These are phyloP conservation scores for Daldinia sp. DNA, from an alignment of 2,329 filamentous ascomycete genomes.

Conservation along the genomic window DNA sequence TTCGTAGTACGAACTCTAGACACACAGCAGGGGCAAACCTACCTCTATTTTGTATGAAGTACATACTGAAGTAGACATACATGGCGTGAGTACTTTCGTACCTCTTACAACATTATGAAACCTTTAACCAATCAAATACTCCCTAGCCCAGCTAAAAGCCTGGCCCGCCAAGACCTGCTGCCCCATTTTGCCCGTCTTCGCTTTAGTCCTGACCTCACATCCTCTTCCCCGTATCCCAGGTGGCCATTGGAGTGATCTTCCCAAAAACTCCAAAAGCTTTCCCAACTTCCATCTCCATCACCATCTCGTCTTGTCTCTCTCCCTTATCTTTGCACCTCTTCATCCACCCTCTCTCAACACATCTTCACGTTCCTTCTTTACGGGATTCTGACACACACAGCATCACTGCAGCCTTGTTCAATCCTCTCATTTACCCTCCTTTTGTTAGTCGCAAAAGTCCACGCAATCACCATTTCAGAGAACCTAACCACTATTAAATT, in stretches of 20 bases:
- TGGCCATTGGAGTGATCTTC: constrained; percentile 39
- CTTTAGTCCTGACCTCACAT: constrained; percentile 37
- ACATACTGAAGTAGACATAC: no score
- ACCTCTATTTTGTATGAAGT: constrained; percentile 4
- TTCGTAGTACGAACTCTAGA: constrained; percentile 11
- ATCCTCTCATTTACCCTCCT: constrained; percentile 54
- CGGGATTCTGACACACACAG: constrained; percentile 46
- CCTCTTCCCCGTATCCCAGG: constrained; percentile 36
- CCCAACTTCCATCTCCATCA: constrained; percentile 41
- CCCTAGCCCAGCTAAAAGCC: constrained; percentile 25
- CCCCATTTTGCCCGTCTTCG: constrained; percentile 36
- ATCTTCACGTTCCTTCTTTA: constrained; percentile 47
- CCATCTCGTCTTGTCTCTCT: constrained; percentile 30
- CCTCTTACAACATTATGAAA: constrained; percentile 35
- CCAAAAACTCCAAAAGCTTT: constrained; percentile 39
- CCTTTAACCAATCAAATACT: constrained; percentile 26
- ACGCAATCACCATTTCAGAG: constrained; percentile 39
- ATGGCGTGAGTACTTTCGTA: constrained; percentile 11
- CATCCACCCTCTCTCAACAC: constrained; percentile 43
- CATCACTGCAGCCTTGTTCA: constrained; percentile 53
- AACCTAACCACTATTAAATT: constrained; percentile 38
- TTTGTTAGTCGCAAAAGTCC: constrained; percentile 51
- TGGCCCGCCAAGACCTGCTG: constrained; percentile 34
- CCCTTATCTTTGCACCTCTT: constrained; percentile 34
- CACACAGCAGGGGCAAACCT: constrained; percentile 27